Evolutionary conservation across 1,284 basidiomycete genomes (phyloP), one percentile per base, ranked within the genome.

Genomic region (Lignosus rhinocerotis): DNA sequence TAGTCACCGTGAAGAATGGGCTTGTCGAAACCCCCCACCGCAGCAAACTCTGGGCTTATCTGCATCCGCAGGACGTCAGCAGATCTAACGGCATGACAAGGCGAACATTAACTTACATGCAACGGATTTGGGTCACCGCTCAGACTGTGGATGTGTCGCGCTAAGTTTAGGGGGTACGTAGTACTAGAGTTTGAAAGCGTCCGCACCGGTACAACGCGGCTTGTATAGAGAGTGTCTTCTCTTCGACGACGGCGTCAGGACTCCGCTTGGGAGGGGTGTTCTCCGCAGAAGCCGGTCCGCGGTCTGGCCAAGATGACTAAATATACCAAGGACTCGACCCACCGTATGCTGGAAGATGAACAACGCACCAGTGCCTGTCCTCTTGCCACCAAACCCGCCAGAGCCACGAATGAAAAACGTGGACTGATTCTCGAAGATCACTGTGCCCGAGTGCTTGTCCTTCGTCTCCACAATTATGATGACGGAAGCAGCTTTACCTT

Each of bases 351-450:
- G 45, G 16, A 54, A 25, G 32, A 34, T 34, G 45, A 42, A 25
- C 52, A 17, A 73, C 78, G 55, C 67, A 92, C 92, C 91, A 62
- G 80, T 86, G 52, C 94, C 94, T 43, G 75, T 79, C 67, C 93
- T 92, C 78, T 92, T 94, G 17, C 97, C 97, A 12, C 93, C 93
- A 73, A 99, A 98, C 6, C 95, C 96, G 46, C 96, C 97, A 39
- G 93, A 85, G 11, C 96, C 96, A 58, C 97, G 92, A 69, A 98
- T 87, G 75, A 98, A 94, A 3, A 96, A 81, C 2, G 96, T 99
- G 41, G 87, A 88, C 74, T 96, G 93, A 74, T 92, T 97, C 77
- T 97, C 94, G 70, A 94, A 97, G 57, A 99, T 83, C 56, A 92
- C 77, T 57, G 93, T 81, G 7, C 94, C 94, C 6, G 88, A 86